A percentile compares a stretch with the other conserved stretches of the same genome.
phyloP scores from a whole-genome alignment of 78 protist species.

The Protostelium mycophagum region DNA sequence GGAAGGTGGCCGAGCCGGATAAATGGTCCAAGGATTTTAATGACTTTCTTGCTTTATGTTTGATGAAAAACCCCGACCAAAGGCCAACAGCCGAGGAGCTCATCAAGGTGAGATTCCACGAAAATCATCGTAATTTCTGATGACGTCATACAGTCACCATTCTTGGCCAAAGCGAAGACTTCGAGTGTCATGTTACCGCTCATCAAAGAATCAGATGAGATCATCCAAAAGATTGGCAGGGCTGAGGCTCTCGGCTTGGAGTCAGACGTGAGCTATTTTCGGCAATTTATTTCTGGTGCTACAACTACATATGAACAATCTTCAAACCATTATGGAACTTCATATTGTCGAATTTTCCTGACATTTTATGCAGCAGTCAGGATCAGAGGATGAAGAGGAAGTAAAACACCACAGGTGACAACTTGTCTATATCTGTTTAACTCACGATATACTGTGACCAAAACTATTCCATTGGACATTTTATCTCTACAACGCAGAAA shows the following conservation, averaged over 20 bases:
- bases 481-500: neutral
- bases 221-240: conserved; percentile 51
- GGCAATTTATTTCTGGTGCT: too few species aligned
- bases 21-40: conserved; percentile 44
- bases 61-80: conserved; percentile 65
- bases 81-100: conserved; percentile 75
- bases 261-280: conserved; percentile 9
- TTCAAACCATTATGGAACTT: too few species aligned
- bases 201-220: conserved; percentile 45
- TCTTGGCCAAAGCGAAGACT: conserved; percentile 26
- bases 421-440: conserved; percentile 9
- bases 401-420: conserved; percentile 2
- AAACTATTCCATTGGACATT: neutral
- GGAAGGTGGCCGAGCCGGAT: conserved; percentile 45
- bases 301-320: too few species aligned
- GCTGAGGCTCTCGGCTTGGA: conserved; percentile 61
- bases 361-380: neutral
- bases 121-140: neutral
- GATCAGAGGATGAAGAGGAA: conserved; percentile 24
- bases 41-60: conserved; percentile 73
- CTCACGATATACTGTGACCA: neutral
- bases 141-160: conserved; percentile 11
- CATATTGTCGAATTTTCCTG: neutral
- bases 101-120: conserved; percentile 13
- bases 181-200: conserved; percentile 26